Evolutionary conservation across 139 green algal species (phyloP), one percentile per base, ranked within the genome.

Genomic region (Spirogloea muscicola): DNA sequence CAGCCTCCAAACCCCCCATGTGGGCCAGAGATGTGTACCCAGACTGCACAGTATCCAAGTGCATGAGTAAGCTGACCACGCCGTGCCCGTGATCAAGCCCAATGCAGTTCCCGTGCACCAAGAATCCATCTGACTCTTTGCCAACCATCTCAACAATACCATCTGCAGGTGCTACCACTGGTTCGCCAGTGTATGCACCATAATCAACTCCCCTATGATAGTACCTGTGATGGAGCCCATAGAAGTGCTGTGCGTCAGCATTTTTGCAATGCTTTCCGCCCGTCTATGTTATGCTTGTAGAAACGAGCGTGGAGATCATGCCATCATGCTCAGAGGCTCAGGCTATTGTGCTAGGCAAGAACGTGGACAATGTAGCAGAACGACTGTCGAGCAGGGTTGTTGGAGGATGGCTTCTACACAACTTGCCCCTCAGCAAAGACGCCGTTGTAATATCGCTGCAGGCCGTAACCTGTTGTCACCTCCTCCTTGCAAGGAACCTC

Each of bases 11-110:
- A 21, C 21, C 46, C 46, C 46, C n/a, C 46, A 55, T 21, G 46
- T 55, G 21, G n/a, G 46, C 46, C 21, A 55, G 21, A 55, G 46
- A 55, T 31, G n/a, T 55, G 21, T 55, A 55, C n/a, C 46, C 61
- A 70, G 7, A 16, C 21, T 63, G 13, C 3, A 80, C 9, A 5
- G 49, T 51, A n/a, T 79, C 36, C 33, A 85, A 44, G 77, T 85
- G 80, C 78, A 85, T 70, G 41, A 82, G 36, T 13, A 85, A 67
- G 39, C 44, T 76, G 13, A 41, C 44, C 41, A 85, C 80, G 13
- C 80, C 80, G 13, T 85, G 79, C 13, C 80, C 80, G 61, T 85
- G 80, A 58, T 85, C 80, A 7, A 85, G n/a, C 10, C 77, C 80
- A 18, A 85, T 44, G 62, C 78, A 85, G 65, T 85, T 85, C 36